Evolutionary conservation across 768 basidiomycete species (phyloP).

Genomic region (Fistulinella prunicolor): DNA sequence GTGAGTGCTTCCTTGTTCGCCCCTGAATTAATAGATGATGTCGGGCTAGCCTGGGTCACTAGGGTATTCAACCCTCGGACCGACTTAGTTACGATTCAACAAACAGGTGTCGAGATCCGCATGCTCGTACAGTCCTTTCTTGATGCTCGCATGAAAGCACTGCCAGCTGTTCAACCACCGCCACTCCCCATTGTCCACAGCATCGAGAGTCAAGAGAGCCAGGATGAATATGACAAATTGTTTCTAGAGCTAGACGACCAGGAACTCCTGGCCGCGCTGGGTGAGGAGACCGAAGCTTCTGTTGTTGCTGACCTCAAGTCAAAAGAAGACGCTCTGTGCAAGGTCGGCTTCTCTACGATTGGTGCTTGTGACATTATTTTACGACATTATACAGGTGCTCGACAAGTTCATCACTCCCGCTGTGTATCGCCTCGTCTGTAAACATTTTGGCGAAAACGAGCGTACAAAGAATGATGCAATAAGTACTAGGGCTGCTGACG

Average conservation of each 20-base stretch:
- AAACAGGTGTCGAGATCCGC: constrained; percentile 54
- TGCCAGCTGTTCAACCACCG: constrained; percentile 41
- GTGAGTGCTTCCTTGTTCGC: constrained; percentile 34
- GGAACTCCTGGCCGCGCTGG: constrained; percentile 52
- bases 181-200: constrained; percentile 28
- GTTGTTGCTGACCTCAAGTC: constrained; percentile 29
- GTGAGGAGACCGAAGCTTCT: constrained; percentile 29
- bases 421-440: constrained; percentile 53
- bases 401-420: constrained; percentile 47
- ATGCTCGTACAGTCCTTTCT: constrained; percentile 60
- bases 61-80: constrained; percentile 46
- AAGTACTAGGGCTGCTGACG: constrained; percentile 41
- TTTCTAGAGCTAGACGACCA: constrained; percentile 64
- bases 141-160: constrained; percentile 45
- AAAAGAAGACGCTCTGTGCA: constrained; percentile 49
- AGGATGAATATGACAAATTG: constrained; percentile 67
- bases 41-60: constrained; percentile 52
- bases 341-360: constrained; percentile 36
- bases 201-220: constrained; percentile 62
- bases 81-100: constrained; percentile 38
- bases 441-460: constrained; percentile 40
- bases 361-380: not conserved
- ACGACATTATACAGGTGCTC: constrained; percentile 40
- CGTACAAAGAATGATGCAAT: constrained; percentile 16
- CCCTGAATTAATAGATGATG: constrained; percentile 6